These are phyloP conservation scores for Rhodosporidiobolus sp. DNA, from an alignment of 768 basidiomycete species.

Conservation along the genomic window DNA sequence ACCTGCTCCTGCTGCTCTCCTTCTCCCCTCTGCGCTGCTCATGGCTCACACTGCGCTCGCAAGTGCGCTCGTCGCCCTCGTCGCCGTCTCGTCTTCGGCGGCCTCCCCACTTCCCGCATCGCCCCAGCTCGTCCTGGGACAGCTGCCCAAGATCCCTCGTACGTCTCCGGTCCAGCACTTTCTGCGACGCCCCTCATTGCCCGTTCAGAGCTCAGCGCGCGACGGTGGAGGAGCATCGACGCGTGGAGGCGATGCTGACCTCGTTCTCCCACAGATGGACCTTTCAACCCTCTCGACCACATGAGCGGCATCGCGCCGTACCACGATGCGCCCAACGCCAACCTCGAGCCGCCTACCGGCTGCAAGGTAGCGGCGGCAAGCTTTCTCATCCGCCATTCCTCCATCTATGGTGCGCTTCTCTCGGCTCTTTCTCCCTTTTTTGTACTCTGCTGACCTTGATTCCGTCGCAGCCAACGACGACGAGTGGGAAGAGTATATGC, in stretches of 20 bases:
- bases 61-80: background rate
- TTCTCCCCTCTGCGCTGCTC: background rate
- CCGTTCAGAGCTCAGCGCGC: too few relatives aligned
- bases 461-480: constrained; percentile 53
- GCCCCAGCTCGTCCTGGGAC: background rate
- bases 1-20: too few relatives aligned
- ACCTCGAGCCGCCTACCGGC: constrained; percentile 44
- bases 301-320: constrained; percentile 39
- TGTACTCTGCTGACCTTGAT: too few relatives aligned
- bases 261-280: constrained; percentile 7
- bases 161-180: background rate
- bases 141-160: constrained; percentile 32
- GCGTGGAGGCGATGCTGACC: too few relatives aligned
- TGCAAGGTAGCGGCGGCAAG: constrained; percentile 48
- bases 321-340: constrained; percentile 26
- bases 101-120: background rate
- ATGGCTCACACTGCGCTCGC: too few relatives aligned
- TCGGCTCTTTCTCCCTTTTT: too few relatives aligned
- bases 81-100: background rate
- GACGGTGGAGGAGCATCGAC: too few relatives aligned
- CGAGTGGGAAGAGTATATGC: constrained; percentile 50
- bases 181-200: too few relatives aligned
- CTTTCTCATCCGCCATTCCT: constrained; percentile 49
- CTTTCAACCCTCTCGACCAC: constrained; percentile 21
- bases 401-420: too few relatives aligned